A percentile compares a stretch with the other conserved stretches of the same genome.
These are phyloP conservation scores for Ogataea nonfermentans DNA, from an alignment of 805 yeast genomes.

Conservation along the genomic window DNA sequence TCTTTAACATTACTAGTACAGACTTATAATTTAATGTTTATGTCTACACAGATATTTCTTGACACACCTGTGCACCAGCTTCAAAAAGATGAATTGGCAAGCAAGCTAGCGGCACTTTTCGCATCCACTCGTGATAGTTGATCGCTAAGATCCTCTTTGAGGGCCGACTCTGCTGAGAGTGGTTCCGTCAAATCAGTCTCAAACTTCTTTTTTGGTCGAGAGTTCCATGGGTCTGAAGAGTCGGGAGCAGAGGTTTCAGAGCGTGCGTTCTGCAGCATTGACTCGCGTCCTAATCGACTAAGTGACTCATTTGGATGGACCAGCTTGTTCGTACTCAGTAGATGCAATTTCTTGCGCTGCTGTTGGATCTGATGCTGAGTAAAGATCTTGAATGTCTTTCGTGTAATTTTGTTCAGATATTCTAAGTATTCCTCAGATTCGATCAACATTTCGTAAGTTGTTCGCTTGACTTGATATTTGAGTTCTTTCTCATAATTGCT, in stretches of 20 bases:
- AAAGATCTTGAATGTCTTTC: slow-evolving; percentile 52
- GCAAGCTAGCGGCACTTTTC: slow-evolving; percentile 73
- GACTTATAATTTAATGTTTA: neutral
- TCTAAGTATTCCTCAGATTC: slow-evolving; percentile 63
- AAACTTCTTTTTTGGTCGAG: slow-evolving; percentile 30
- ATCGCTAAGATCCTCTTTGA: slow-evolving; percentile 22
- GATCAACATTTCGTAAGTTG: slow-evolving; percentile 79
- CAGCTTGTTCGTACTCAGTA: slow-evolving; percentile 59
- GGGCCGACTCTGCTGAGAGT: slow-evolving; percentile 10
- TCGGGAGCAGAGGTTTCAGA: slow-evolving; percentile 2
- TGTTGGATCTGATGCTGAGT: slow-evolving; percentile 76
- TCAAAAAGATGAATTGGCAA: slow-evolving; percentile 74
- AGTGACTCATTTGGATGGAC: slow-evolving; percentile 40
- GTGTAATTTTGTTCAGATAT: slow-evolving; percentile 52
- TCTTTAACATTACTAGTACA: slow-evolving; percentile 26
- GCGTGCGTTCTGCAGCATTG: slow-evolving; percentile 38
- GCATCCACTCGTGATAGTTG: slow-evolving; percentile 61
- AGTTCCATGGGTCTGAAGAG: slow-evolving; percentile 35
- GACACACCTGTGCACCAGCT: slow-evolving; percentile 9
- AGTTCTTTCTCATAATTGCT: slow-evolving; percentile 72
- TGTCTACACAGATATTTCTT: slow-evolving; percentile 5
- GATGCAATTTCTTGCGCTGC: slow-evolving; percentile 74
- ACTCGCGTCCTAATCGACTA: slow-evolving; percentile 76
- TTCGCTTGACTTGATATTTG: slow-evolving; percentile 73
- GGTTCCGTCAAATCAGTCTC: slow-evolving; percentile 15